A percentile compares a stretch with the other conserved stretches of the same genome.
phyloP scores from a whole-genome alignment of 257 asterid species.

The Osmanthus fragrans region DNA sequence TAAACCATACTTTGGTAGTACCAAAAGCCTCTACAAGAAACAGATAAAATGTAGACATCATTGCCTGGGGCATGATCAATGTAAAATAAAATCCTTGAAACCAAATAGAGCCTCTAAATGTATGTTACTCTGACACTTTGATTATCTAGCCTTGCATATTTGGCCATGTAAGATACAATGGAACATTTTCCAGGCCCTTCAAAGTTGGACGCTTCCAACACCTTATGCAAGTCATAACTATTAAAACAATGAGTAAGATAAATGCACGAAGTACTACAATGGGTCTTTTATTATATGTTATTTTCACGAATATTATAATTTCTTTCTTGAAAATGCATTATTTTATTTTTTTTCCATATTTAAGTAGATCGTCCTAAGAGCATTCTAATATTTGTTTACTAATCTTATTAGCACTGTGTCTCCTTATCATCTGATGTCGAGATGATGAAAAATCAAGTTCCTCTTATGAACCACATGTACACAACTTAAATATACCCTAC shows the following conservation, averaged over 20 bases:
- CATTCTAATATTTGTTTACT: not conserved
- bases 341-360: not conserved
- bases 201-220: not conserved
- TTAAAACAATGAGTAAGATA: not conserved
- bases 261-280: not conserved
- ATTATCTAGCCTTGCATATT: not conserved
- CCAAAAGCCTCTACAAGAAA: constrained; percentile 1
- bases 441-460: not conserved
- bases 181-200: not conserved
- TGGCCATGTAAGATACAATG: not conserved
- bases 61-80: not conserved
- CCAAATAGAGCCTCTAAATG: not conserved
- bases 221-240: constrained; percentile 18
- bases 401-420: not conserved
- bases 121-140: not conserved
- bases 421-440: not conserved
- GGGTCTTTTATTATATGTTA: not conserved
- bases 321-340: not conserved
- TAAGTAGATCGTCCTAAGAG: not conserved
- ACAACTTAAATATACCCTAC: too few species aligned
- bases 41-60: constrained; percentile 8
- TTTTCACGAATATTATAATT: not conserved
- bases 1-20: not conserved
- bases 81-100: not conserved
- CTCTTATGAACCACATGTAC: not conserved